A percentile compares a stretch with the other conserved stretches of the same genome.
phyloP scores from a whole-genome alignment of 2,329 filamentous ascomycete genomes.

The Stachybotrys chlorohalonatus region DNA sequence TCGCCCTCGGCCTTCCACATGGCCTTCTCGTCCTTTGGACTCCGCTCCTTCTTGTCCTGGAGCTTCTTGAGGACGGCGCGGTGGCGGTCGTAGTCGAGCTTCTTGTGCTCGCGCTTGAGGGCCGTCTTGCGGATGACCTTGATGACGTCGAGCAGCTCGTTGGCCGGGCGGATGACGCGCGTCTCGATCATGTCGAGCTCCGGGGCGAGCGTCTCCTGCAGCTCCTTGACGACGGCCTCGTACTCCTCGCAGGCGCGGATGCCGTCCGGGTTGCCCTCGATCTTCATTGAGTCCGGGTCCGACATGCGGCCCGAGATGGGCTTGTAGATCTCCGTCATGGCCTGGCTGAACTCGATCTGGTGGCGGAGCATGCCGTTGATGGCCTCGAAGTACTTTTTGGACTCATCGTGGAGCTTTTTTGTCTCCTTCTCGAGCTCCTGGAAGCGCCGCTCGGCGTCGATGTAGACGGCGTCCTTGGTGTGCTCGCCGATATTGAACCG shows the following conservation, averaged over 20 bases:
- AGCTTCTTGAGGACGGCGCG: conserved; percentile 80
- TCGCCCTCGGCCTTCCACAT: conserved; percentile 93
- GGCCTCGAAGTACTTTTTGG: conserved; percentile 92
- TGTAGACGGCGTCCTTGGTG: conserved; percentile 90
- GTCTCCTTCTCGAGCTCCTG: conserved; percentile 91
- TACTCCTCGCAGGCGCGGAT: conserved; percentile 96
- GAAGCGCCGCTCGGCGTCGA: conserved; percentile 89
- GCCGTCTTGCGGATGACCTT: conserved; percentile 88
- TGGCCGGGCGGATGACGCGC: conserved; percentile 82
- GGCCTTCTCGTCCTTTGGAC: conserved; percentile 92
- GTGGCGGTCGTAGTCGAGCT: conserved; percentile 91
- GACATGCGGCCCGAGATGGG: conserved; percentile 94
- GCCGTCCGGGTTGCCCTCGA: conserved; percentile 84
- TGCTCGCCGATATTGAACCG: conserved; percentile 94
- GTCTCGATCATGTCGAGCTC: conserved; percentile 97
- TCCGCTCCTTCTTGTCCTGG: conserved; percentile 96
- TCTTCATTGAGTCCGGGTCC: conserved; percentile 73
- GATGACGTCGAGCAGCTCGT: conserved; percentile 89
- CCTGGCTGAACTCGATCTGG: conserved; percentile 97
- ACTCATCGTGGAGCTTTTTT: conserved; percentile 94
- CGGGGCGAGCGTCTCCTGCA: conserved; percentile 79
- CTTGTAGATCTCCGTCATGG: conserved; percentile 94
- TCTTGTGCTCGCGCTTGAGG: conserved; percentile 91
- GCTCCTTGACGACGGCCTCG: conserved; percentile 78
- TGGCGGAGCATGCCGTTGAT: conserved; percentile 97